These are phyloP conservation scores for Martiniozyma abietophila DNA, from an alignment of 805 yeast genomes.

Conservation along the genomic window DNA sequence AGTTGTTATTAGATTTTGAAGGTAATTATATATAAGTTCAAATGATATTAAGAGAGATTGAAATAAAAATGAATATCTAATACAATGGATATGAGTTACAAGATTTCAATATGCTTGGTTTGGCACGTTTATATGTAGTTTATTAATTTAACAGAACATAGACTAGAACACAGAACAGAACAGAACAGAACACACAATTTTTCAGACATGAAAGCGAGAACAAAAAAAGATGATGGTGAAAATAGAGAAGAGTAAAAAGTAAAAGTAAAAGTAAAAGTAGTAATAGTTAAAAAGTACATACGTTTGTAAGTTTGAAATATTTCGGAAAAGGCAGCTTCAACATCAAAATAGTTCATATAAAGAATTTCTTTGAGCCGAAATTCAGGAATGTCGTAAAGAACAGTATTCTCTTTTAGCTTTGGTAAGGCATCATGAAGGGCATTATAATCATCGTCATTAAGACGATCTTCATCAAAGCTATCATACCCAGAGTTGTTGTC, in stretches of 20 bases:
- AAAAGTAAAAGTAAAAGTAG: background rate
- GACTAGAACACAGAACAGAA: too few species aligned
- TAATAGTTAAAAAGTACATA: constrained; percentile 5
- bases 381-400: constrained; percentile 2
- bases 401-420: constrained; percentile 2
- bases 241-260: constrained; percentile 1
- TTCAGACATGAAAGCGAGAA: too few species aligned
- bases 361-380: constrained; percentile 10
- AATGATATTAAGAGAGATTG: too few species aligned
- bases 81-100: too few species aligned
- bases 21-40: too few species aligned
- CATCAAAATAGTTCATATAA: constrained; percentile 11
- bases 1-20: background rate
- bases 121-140: too few species aligned
- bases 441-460: constrained; percentile 33
- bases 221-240: too few species aligned
- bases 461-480: constrained; percentile 28
- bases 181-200: too few species aligned
- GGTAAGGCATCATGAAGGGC: constrained; percentile 12
- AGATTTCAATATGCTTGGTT: too few species aligned
- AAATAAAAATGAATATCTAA: background rate
- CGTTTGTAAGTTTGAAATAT: constrained; percentile 7
- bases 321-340: constrained; percentile 7
- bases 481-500: constrained; percentile 9
- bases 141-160: too few species aligned